Percentiles rank a stretch among this genome's conserved stretches.
Evolutionary conservation across 225 moss, liverwort and hornwort species (phyloP).

Genomic region (Climacium dendroides): DNA sequence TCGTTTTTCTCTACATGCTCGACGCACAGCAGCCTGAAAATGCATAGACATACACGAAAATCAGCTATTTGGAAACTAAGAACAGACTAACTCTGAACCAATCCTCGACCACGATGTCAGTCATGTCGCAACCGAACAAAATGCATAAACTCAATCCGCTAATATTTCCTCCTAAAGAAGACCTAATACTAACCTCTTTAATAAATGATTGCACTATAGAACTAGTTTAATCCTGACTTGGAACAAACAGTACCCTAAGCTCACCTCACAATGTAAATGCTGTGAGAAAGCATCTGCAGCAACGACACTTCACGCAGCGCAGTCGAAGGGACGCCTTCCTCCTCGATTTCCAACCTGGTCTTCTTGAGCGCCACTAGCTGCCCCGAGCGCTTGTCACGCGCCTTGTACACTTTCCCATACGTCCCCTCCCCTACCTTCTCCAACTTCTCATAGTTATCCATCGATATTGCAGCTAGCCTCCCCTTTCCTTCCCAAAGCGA

Average conservation of each 20-base stretch:
- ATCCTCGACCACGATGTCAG: neutral
- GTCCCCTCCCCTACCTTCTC: constrained; percentile 47
- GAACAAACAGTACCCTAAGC: neutral
- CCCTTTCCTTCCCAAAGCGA: neutral
- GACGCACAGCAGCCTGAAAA: constrained; percentile 17
- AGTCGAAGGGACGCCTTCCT: constrained; percentile 34
- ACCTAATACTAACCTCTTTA: neutral
- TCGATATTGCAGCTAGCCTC: neutral
- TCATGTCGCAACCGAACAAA: neutral
- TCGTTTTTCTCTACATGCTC: constrained; percentile 30
- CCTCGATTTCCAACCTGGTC: constrained; percentile 37
- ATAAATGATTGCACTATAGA: too few relatives aligned
- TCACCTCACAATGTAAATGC: constrained; percentile 21
- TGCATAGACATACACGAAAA: neutral
- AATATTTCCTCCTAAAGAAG: too few relatives aligned
- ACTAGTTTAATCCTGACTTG: neutral
- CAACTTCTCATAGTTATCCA: constrained; percentile 47
- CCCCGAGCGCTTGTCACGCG: constrained; percentile 35
- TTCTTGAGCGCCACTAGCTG: constrained; percentile 39
- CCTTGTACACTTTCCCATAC: constrained; percentile 47
- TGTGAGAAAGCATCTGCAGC: constrained; percentile 29
- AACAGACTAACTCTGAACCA: neutral
- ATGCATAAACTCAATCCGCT: neutral
- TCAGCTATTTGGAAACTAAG: neutral
- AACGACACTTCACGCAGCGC: constrained; percentile 40